Base-by-base conservation (phyloP, 495 filamentous ascomycete genomes). In the Lophiostoma macrostomum region DNA sequence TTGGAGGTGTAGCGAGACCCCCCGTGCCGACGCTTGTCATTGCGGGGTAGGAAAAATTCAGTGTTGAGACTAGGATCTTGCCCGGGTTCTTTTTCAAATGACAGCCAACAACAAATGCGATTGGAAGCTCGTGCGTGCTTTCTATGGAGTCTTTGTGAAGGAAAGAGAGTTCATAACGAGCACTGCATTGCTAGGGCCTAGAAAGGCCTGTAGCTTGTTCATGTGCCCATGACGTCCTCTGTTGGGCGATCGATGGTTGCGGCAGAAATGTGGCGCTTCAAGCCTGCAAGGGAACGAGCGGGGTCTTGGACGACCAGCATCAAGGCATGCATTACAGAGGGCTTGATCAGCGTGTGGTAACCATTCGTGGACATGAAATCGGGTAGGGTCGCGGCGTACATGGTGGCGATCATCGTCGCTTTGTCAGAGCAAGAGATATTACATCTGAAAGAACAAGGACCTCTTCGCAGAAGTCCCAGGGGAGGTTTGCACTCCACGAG, bases 151-250 rank as follows among this genome's bases (percentile, higher is more conserved):
- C 2, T n/a, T 14, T 5, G 41, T 30, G 35, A 12, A 14, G 18
- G 14, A 18, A 20, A 30, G 43, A 19, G 35, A 47, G 30, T 19
- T 25, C 16, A 52, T 24, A 18, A 20, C 12, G 14, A 44, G 38
- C 6, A 28, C n/a, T 5, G 6, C 22, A 13, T 28, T 20, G 25
- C 11, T 22, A 2, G 30, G 49, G 6, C 36, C 35, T 14, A 30
- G 51, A 34, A 50, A 49, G 36, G 44, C 25, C 40, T 47, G 22
- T 56, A 8, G 20, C 24, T 19, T 56, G 53, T 56, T 56, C 44
- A 56, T 49, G 53, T 49, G 53, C 53, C 12, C 53, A 56, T 56
- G 53, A 56, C 53, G 53, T 56, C 29, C 13, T 40, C n/a, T n/a
- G n/a, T n/a, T n/a, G n/a, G n/a, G 20, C 25, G 35, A 16, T 8